phyloP scores from a whole-genome alignment of 306 rosid genomes.

The Pyrus pyrifolia region DNA sequence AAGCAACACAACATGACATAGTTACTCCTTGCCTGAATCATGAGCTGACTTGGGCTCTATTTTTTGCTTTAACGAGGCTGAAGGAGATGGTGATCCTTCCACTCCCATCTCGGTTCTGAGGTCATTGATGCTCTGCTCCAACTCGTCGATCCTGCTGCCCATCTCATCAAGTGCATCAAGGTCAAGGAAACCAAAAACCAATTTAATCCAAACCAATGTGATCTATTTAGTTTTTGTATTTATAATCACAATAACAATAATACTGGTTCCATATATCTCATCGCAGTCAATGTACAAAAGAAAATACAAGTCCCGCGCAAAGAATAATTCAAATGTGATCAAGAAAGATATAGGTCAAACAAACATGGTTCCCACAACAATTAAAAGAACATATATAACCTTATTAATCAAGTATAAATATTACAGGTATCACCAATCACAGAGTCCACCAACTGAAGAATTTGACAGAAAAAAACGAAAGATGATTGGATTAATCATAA shows the following conservation, averaged over 20 bases:
- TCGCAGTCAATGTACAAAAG: background rate
- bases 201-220: background rate
- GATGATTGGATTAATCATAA: background rate
- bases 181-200: conserved; percentile 25
- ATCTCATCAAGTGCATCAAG: conserved; percentile 38
- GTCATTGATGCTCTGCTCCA: conserved; percentile 45
- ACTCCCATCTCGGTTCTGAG: conserved; percentile 38
- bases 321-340: background rate
- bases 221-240: background rate
- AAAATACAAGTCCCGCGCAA: background rate
- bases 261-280: background rate
- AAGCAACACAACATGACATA: background rate
- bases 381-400: background rate
- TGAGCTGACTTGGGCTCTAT: conserved; percentile 22
- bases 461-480: background rate
- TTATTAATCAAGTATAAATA: background rate
- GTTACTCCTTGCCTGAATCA: conserved; percentile 14
- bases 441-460: background rate
- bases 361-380: background rate
- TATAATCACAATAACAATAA: background rate
- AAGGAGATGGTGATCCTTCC: conserved; percentile 27
- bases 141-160: conserved; percentile 43
- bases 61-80: conserved; percentile 15
- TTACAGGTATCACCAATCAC: background rate
- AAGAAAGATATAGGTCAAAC: background rate